Conservation (phyloP, 2,329 filamentous ascomycete species). For the Magnaporthiopsis rhizophila region DNA sequence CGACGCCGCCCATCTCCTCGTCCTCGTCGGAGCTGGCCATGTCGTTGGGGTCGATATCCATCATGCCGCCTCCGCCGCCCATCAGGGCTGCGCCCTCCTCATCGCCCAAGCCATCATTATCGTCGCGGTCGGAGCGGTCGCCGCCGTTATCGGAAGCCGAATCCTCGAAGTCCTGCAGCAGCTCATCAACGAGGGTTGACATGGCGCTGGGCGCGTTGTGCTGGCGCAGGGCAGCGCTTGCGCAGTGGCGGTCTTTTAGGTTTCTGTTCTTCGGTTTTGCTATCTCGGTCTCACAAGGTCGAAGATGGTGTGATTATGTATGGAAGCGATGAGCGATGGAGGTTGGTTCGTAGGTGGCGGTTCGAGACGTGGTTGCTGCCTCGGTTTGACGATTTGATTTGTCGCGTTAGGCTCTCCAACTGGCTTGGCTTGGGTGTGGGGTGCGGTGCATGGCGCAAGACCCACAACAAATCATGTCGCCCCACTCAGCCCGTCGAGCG, state of each 20-base stretch:
- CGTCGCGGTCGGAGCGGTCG: constrained; percentile 46
- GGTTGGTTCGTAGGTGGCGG: not conserved
- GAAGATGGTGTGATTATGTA: no score
- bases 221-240: not conserved
- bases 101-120: constrained; percentile 36
- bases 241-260: not conserved
- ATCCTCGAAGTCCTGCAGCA: constrained; percentile 86
- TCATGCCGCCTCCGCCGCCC: constrained; percentile 30
- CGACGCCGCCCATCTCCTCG: constrained; percentile 43
- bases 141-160: constrained; percentile 65
- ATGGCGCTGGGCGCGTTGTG: constrained; percentile 35
- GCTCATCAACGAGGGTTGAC: constrained; percentile 87
- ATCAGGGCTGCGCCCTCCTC: constrained; percentile 31
- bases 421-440: not conserved
- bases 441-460: not conserved
- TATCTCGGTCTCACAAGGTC: not conserved
- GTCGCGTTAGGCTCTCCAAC: not conserved
- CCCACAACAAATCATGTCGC: not conserved
- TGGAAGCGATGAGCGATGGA: not conserved
- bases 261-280: not conserved
- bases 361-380: not conserved
- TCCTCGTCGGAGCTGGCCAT: constrained; percentile 54
- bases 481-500: not conserved
- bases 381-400: not conserved
- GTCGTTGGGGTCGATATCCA: constrained; percentile 50